Conservation (phyloP, 202 grass and related monocot genomes). For the Panicum hallii region DNA sequence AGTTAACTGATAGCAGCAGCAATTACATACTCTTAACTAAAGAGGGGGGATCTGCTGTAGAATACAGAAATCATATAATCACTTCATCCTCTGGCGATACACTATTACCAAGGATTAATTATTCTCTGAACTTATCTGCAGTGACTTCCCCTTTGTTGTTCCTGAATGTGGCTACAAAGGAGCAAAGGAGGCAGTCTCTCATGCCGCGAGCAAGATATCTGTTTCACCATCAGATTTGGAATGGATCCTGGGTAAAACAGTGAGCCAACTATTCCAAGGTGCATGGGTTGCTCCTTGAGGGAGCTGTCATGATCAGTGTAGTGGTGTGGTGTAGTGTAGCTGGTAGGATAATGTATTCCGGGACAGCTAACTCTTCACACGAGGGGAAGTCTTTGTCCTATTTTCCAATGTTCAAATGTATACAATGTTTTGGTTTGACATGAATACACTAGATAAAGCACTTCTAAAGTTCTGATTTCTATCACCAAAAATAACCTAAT, state of each 20-base stretch:
- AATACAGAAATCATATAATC: not conserved
- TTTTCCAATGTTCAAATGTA: not conserved
- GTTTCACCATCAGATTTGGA: slow-evolving; percentile 62
- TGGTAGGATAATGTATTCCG: not conserved
- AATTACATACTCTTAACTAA: not conserved
- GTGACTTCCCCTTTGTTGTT: slow-evolving; percentile 82
- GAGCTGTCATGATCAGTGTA: not conserved
- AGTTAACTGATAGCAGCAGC: not conserved
- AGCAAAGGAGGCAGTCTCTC: slow-evolving; percentile 62
- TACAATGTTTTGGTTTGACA: not conserved
- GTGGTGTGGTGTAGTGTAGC: not conserved
- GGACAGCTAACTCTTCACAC: not conserved
- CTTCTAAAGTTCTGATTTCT: not conserved
- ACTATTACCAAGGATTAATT: not conserved
- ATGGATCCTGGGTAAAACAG: slow-evolving; percentile 76
- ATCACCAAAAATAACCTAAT: not conserved
- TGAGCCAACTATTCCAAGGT: slow-evolving; percentile 63
- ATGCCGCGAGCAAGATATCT: slow-evolving; percentile 49
- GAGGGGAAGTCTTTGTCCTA: not conserved
- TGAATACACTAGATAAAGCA: not conserved
- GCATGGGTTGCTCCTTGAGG: slow-evolving; percentile 54
- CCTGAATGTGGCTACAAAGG: slow-evolving; percentile 88
- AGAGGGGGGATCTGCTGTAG: not conserved
- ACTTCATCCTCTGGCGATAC: not conserved
- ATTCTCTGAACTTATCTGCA: slow-evolving; percentile 48